phyloP scores from a whole-genome alignment of 2,329 filamentous ascomycete species.

The Sporothrix inflata region DNA sequence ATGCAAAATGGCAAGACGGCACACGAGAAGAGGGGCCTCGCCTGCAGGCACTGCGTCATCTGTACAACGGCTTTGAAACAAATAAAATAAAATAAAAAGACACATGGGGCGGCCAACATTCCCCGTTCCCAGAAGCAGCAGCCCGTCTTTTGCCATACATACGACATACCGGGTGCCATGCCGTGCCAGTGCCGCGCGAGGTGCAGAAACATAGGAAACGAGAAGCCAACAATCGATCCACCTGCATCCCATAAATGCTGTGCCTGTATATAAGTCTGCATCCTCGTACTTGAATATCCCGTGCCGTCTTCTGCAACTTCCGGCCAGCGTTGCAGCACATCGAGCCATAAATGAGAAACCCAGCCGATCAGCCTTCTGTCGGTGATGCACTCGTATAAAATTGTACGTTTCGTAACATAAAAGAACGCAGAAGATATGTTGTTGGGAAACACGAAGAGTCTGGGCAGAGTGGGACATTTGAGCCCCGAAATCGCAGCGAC shows the following conservation, averaged over 20 bases:
- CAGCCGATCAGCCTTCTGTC: not conserved
- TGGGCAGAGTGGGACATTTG: not conserved
- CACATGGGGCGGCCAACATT: not conserved
- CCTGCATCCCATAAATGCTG: not conserved
- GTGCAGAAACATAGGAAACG: not conserved
- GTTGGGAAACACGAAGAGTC: not conserved
- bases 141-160: not conserved
- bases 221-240: not conserved
- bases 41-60: not conserved
- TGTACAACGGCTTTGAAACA: not conserved
- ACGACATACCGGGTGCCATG: not conserved
- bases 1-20: not conserved
- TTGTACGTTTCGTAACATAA: not conserved
- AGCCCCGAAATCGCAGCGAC: conserved; percentile 5
- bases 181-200: too few relatives aligned
- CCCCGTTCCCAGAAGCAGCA: not conserved
- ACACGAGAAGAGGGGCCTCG: not conserved
- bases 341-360: not conserved
- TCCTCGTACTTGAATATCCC: not conserved
- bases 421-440: not conserved
- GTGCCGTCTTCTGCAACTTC: not conserved
- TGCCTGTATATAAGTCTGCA: not conserved
- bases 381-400: not conserved
- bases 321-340: not conserved
- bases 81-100: not conserved